These are phyloP conservation scores for Cyclocybe aegerita DNA, from an alignment of 768 basidiomycete genomes.

Conservation along the genomic window DNA sequence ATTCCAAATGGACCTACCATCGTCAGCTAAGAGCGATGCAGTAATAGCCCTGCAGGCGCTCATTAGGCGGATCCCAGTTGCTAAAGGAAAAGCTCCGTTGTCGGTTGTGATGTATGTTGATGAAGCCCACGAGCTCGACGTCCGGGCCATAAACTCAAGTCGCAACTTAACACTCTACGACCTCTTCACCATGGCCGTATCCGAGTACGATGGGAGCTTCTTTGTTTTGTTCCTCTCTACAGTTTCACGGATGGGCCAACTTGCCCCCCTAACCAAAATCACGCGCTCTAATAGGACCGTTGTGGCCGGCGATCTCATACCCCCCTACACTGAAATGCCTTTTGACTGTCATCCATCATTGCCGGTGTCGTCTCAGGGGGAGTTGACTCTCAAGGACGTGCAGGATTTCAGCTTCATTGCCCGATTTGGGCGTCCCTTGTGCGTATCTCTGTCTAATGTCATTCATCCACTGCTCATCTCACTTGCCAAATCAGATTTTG, in stretches of 20 bases:
- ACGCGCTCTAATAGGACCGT: no score
- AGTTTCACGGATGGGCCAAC: neutral
- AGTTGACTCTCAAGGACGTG: constrained; percentile 4
- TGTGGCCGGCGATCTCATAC: neutral
- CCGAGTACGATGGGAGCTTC: no score
- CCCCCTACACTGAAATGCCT: constrained; percentile 14
- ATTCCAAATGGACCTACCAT: no score
- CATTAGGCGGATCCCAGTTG: no score
- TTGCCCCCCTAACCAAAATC: neutral
- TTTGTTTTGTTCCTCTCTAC: no score
- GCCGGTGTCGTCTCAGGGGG: neutral
- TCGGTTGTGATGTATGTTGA: constrained; percentile 3
- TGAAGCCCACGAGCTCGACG: constrained; percentile 2
- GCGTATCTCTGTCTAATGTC: neutral
- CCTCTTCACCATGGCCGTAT: no score
- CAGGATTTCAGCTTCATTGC: constrained; percentile 8
- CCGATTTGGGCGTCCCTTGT: constrained; percentile 15
- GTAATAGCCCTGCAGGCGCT: no score
- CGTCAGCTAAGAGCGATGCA: no score
- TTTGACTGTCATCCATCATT: constrained; percentile 11
- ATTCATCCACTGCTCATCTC: neutral
- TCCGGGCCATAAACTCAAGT: neutral
- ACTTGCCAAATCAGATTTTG: constrained; percentile 9
- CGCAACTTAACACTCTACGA: neutral
- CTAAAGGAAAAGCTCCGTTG: no score